Evolutionary conservation across 2,329 filamentous ascomycete species (phyloP), one percentile per base, ranked within the genome.

Genomic region (Colletotrichum somersetense): DNA sequence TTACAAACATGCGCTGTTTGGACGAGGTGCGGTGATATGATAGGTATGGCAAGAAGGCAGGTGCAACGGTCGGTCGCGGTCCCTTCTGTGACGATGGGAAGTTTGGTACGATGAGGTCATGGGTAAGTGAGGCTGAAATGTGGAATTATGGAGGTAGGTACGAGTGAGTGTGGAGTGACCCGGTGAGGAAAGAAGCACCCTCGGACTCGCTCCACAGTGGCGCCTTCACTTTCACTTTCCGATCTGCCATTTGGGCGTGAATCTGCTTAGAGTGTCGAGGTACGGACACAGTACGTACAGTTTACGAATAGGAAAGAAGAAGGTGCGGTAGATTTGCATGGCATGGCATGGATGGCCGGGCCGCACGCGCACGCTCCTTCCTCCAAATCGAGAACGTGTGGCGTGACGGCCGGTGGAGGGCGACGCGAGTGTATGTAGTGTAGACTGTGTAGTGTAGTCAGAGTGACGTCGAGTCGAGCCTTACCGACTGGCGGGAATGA

Each of bases 401-500:
- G n/a, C n/a, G n/a, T n/a, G n/a, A n/a, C n/a, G n/a, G n/a, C n/a
- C n/a, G n/a, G n/a, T n/a, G n/a, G n/a, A n/a, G n/a, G n/a, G 38
- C 40, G 40, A 26, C 26, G 26, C 26, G 26, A 26, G 26, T 26
- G 26, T 26, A 26, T 1, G 26, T 26, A 26, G n/a, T n/a, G n/a
- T n/a, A n/a, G n/a, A n/a, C n/a, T n/a, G n/a, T n/a, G n/a, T n/a
- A n/a, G n/a, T 48, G 46, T 18, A 5, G 50, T 30, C 50, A 53
- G 11, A 23, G 55, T 70, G 67, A 70, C 67, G 67, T 70, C 67
- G 62, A 38, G 38, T n/a, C 55, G 30, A 16, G 16, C 10, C 53
- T 53, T 35, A 10, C 30, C 44, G 40, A 58, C 50, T 50, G 18
- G 52, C 65, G 33, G 35, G 33, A 59, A 70, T 70, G 67, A 70